phyloP scores from a whole-genome alignment of 2,329 filamentous ascomycete species.

The Ceratocystis lukuohia region DNA sequence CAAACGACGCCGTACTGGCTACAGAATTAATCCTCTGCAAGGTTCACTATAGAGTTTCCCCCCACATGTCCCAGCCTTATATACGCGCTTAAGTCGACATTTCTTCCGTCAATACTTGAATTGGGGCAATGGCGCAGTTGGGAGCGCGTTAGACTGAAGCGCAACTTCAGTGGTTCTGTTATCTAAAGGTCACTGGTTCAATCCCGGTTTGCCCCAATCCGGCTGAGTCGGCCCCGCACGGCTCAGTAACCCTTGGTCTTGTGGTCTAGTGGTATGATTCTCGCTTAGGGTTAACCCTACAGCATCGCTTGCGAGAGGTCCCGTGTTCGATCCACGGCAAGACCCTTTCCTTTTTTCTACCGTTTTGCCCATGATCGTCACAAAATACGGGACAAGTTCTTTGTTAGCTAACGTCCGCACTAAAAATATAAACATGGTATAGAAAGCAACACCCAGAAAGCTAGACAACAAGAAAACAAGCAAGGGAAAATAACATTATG shows the following conservation, averaged over 20 bases:
- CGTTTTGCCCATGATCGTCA: background rate
- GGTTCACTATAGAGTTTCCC: no score
- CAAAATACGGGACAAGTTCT: background rate
- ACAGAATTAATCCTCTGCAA: no score
- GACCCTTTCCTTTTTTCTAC: constrained; percentile 11
- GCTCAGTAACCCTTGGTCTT: constrained; percentile 28
- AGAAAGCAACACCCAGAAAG: background rate
- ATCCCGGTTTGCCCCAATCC: constrained; percentile 13
- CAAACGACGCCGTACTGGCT: no score
- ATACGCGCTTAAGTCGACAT: no score
- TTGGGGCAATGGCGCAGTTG: constrained; percentile 12
- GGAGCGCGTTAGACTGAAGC: constrained; percentile 6
- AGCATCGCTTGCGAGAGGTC: constrained; percentile 22
- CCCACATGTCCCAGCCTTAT: no score
- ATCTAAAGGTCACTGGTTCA: constrained; percentile 15
- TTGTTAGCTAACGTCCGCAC: background rate
- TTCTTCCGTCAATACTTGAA: background rate
- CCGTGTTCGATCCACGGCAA: constrained; percentile 23
- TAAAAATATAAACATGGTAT: background rate
- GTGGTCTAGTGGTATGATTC: constrained; percentile 59
- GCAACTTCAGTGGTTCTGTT: constrained; percentile 13
- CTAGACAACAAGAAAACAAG: background rate
- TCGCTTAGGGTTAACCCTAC: constrained; percentile 46
- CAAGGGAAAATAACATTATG: background rate
- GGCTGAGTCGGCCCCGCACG: constrained; percentile 17